A percentile compares a stretch with the other conserved stretches of the same genome.
Conservation (phyloP, 495 filamentous ascomycete genomes). For the Lepraria neglecta region DNA sequence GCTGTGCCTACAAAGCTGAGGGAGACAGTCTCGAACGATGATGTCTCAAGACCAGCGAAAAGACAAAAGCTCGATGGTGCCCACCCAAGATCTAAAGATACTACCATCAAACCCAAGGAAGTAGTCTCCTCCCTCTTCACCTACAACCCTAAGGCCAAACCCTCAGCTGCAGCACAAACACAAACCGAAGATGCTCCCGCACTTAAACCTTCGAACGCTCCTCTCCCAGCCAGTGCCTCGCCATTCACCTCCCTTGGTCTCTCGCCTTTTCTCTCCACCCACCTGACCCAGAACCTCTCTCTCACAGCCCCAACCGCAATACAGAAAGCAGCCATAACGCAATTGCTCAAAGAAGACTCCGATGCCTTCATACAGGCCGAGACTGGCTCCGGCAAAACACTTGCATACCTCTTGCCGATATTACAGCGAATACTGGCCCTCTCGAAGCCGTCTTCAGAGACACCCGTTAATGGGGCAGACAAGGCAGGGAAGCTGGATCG, state of each 20-base stretch:
- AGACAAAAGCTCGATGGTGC: conserved; percentile 35
- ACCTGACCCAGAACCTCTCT: conserved; percentile 77
- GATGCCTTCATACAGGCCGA: conserved; percentile 97
- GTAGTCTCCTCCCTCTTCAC: conserved; percentile 89
- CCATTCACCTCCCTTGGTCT: conserved; percentile 80
- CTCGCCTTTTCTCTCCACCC: conserved; percentile 67
- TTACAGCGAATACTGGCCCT: conserved; percentile 79
- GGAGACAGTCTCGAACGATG: not conserved
- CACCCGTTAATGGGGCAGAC: conserved; percentile 21
- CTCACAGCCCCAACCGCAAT: conserved; percentile 91
- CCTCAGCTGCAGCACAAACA: conserved; percentile 35
- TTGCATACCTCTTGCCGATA: conserved; percentile 88
- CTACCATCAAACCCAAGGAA: conserved; percentile 40
- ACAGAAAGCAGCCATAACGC: conserved; percentile 77
- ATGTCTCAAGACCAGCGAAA: conserved; percentile 35
- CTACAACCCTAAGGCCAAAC: conserved; percentile 66
- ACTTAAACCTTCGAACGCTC: conserved; percentile 86
- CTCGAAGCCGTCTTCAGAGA: conserved; percentile 38
- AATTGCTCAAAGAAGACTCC: conserved; percentile 69
- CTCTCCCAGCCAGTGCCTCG: conserved; percentile 70
- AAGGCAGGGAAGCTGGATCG: conserved; percentile 39
- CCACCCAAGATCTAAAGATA: conserved; percentile 22
- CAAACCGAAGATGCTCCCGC: conserved; percentile 45
- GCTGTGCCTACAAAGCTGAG: not conserved
- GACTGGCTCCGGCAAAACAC: conserved; percentile 93